These are phyloP conservation scores for Stephania yunnanensis DNA, from an alignment of 164 flowering plant species.

Conservation along the genomic window DNA sequence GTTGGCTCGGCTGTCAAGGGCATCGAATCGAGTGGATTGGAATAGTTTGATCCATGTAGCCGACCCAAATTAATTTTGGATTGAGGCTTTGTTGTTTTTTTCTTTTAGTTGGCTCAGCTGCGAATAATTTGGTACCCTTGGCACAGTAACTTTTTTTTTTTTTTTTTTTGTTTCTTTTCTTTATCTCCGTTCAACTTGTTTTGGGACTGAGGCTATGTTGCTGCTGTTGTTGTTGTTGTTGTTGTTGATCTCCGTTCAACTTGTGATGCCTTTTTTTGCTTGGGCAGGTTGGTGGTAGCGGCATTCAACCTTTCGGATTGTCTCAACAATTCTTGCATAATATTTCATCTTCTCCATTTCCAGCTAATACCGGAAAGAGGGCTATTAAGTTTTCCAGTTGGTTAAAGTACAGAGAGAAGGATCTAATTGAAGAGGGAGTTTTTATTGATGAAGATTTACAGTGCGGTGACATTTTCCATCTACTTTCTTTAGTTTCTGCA, in stretches of 20 bases:
- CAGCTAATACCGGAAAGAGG: conserved; percentile 65
- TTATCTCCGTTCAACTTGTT: neutral
- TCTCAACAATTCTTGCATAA: conserved; percentile 67
- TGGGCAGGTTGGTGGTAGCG: conserved; percentile 45
- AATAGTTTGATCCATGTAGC: too few relatives aligned
- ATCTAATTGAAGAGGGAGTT: conserved; percentile 47
- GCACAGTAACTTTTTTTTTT: neutral
- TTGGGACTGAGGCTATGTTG: too few relatives aligned
- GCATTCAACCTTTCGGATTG: conserved; percentile 58
- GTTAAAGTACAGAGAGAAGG: conserved; percentile 57
- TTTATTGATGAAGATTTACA: conserved; percentile 56
- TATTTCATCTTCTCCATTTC: conserved; percentile 66
- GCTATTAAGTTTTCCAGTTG: conserved; percentile 58
- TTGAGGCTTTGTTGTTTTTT: too few relatives aligned
- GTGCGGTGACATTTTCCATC: conserved; percentile 74
- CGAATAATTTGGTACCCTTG: neutral
- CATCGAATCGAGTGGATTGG: too few relatives aligned
- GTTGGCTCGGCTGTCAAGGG: too few relatives aligned
- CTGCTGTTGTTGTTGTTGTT: too few relatives aligned
- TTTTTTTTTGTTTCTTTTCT: too few relatives aligned
- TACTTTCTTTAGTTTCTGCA: conserved; percentile 60
- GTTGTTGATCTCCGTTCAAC: neutral
- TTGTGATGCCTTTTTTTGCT: conserved; percentile 5
- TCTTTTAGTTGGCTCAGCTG: neutral
- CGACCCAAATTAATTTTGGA: too few relatives aligned